Conservation (phyloP, 192 early-diverging fungal genomes). For the Martensiomyces pterosporus region DNA sequence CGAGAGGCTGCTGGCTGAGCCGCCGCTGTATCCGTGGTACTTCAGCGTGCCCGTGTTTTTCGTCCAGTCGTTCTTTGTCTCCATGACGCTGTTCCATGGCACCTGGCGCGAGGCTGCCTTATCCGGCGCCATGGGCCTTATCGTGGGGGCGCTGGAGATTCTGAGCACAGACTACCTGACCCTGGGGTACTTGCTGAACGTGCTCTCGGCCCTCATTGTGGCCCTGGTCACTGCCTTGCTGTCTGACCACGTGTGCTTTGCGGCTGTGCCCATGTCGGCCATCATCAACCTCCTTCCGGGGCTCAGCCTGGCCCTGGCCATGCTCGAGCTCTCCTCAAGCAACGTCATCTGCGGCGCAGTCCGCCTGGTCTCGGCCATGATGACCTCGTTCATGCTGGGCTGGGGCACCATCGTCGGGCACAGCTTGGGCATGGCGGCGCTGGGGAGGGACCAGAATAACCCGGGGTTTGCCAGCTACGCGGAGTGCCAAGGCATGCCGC, state of each 20-base stretch:
- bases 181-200: conserved; percentile 58
- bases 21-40: conserved; percentile 51
- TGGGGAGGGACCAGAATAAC: conserved; percentile 22
- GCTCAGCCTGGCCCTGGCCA: conserved; percentile 64
- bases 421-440: conserved; percentile 51
- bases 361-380: conserved; percentile 67
- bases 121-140: conserved; percentile 37
- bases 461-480: conserved; percentile 10
- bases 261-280: conserved; percentile 55
- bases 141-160: conserved; percentile 54
- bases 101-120: conserved; percentile 57
- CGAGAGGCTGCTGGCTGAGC: conserved; percentile 44
- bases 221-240: conserved; percentile 55
- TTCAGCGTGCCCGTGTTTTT: conserved; percentile 51
- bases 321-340: conserved; percentile 77
- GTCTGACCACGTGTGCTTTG: conserved; percentile 53
- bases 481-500: conserved; percentile 14
- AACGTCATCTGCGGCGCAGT: conserved; percentile 83
- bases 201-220: conserved; percentile 52
- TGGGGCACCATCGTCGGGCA: conserved; percentile 62
- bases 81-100: conserved; percentile 59
- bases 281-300: conserved; percentile 64
- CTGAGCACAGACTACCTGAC: conserved; percentile 48
- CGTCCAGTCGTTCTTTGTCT: conserved; percentile 52
- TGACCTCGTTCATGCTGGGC: conserved; percentile 69